Base-by-base conservation (phyloP, 2,329 filamentous ascomycete species). In the Trichoderma gracile region DNA sequence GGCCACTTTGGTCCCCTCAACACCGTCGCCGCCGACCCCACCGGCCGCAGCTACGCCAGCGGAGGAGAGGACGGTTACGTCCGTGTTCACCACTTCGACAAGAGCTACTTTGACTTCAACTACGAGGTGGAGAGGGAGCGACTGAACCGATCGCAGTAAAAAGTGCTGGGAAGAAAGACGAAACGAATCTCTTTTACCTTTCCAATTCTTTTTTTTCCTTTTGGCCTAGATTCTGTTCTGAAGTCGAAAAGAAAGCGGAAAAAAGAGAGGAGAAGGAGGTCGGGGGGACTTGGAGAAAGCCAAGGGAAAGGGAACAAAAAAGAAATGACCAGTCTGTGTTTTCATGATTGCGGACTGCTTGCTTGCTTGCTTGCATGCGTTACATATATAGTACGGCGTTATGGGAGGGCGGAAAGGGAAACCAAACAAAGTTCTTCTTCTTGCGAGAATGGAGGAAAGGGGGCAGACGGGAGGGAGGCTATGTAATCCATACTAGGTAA, bases 61-160 rank as follows among this genome's bases (percentile, higher is more conserved):
- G 95, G 95, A 72, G 94, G 93, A 80, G 95, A 99, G 82, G 95
- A 99, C 79, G 95, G 95, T 74, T 99, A 99, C 81, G 94, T 99
- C 69, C 91, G 95, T 75, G 89, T 98, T 71, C 95, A 99, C 81
- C 92, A 97, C 80, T 99, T 99, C 80, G 95, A 99, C 82, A 96
- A 96, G 85, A 87, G 90, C 68, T 99, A 97, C 85, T 98, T 95
- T 78, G 95, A 99, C 80, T 99, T 99, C 82, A 87, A 91, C 84
- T 99, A 97, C 79, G 95, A 99, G 84, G 95, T 98, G 67, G 95
- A 99, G 87, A 86, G 93, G 79, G 93, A 97, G 82, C 80, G 82
- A 68, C 75, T 79, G 73, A 84, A 84, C 78, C 77, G 75, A 63
- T 68, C 76, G 73, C 72, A 77, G 72, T 77, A 74, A 66, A 25